Evolutionary conservation across 192 early-diverging fungal species (phyloP), one percentile per base, ranked within the genome.

Genomic region (Gamsiella multidivaricata): DNA sequence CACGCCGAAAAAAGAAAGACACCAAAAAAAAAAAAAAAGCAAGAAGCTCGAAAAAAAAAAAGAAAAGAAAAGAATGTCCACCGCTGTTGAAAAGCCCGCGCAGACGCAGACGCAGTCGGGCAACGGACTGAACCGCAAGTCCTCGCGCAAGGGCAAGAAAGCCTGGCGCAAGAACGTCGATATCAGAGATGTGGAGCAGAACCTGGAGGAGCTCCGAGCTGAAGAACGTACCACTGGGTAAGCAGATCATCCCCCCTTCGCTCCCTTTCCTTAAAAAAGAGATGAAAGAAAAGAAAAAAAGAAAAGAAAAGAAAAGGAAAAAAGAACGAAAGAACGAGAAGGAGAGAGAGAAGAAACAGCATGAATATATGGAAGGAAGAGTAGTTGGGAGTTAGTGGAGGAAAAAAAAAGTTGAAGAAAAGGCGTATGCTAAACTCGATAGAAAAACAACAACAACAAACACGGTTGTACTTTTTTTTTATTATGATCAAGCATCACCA

Each of bases 131-230:
- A 76, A 76, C 72, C 72, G 72, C 20, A 61, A 51, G 20, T 17
- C 56, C 7, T 61, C 72, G 42, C 90, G 96, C 79, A 97, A 98
- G 80, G 91, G 92, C 60, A 96, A 94, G 84, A 92, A 94, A 67
- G 92, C 87, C 61, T 97, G 96, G 96, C 88, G 93, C 69, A 95
- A 94, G 75, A 96, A 97, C 62, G 90, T 97, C 43, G 94, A 98
- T 64, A 85, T 95, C 50, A 69, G 65, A 0, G 91, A 91, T 32
- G 83, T 97, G 31, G 96, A 99, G 70, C 76, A 85, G 31, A 86
- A 82, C 12, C 86, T 98, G 45, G 89, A 91, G 17, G 86, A 89
- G 50, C 55, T 82, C 41, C 84, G 91, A 59, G 88, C 82, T 28
- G 94, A 95, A 75, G 94, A 95, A 78, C 79, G 87, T 64, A 70